Evolutionary conservation across 129 eudicot species (phyloP), one percentile per base, ranked within the genome.

Genomic region (Flaveria linearis): DNA sequence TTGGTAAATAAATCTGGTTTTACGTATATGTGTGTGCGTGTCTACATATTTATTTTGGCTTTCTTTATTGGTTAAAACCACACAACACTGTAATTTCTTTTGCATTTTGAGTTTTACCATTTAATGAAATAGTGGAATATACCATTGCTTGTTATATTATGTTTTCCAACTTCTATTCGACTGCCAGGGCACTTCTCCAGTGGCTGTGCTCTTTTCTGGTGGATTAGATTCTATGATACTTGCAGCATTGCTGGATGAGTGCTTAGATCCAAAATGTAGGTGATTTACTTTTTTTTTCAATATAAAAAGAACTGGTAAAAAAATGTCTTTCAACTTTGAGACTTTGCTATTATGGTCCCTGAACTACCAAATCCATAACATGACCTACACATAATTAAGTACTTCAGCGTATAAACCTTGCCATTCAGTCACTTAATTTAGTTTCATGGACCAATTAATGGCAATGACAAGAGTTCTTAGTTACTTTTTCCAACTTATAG

Each of bases 141-240:
- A 61, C 13, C 0, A 8, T 15, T 30, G 50, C 18, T 46, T 72
- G 39, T 52, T 60, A 17, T 71, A 10, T 78, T 69, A 36, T 52
- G 33, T 45, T 39, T 7, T 72, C 7, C 18, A 25, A 28, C 73
- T 61, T 52, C 61, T 30, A 49, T 80, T 51, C 47, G 74, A 74
- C 56, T 17, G 58, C 69, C 81, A 93, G 97, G 85, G 83, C 75
- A 53, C 20, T 66, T 82, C 92, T 81, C 99, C 97, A 22, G 84
- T 94, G 22, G 97, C 97, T 18, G 96, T 94, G 74, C 97, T 94
- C 36, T 94, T 89, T 84, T 94, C 99, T 75, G 99, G 99, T 68
- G 99, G 99, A 71, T 79, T 94, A 70, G 99, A 94, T 79, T 91
- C 97, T 12, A 94, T 94, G 99, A 94, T 94, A 68, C 88, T 94